Base-by-base conservation (phyloP, 1,284 basidiomycete species). In the Puccinia triticina region DNA sequence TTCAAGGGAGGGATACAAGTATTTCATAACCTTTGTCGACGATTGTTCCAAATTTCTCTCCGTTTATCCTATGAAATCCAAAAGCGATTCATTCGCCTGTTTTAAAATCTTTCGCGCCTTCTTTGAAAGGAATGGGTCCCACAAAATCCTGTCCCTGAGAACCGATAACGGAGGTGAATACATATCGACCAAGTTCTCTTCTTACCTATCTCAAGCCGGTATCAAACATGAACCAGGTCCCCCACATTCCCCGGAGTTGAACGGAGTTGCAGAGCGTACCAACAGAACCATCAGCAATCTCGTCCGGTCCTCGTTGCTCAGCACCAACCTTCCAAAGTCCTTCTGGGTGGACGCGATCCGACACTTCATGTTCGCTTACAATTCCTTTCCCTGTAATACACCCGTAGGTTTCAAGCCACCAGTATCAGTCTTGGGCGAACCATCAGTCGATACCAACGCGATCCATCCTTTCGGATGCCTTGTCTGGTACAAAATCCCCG, bases 11-110 rank as follows among this genome's bases (percentile, higher is more conserved):
- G 66, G 66, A 8, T 69, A 26, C 26, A 8, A 32, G 7, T 34
- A 32, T 37, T 69, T 26, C 21, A 40, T 69, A 5, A 69, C 66
- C 5, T 69, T 69, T 32, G 43, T 69, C 23, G 32, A 69, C 43
- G 66, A 69, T 37, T 69, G 32, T 32, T 69, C 66, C 21, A 69
- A 69, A 69, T 40, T 37, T 34, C 32, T 46, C 48, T 18, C 48
- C 10, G 12, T 71, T 4, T 71, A 71, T 43, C 67, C 67, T 43
- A 29, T 71, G 26, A 71, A 71, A 71, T 37, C 2, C 29, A 71
- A 71, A 37, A 43, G 32, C n/a, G 12, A 37, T 2, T 40, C 40
- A 7, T 43, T 43, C 40, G 40, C 4, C 40, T 43, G 40, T 12
- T 43, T 43, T 12, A 43, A 43, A 71, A 14, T 37, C n/a, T 71